Evolutionary conservation across 2,329 filamentous ascomycete species (phyloP).

Genomic region (Aspergillus alliaceus): DNA sequence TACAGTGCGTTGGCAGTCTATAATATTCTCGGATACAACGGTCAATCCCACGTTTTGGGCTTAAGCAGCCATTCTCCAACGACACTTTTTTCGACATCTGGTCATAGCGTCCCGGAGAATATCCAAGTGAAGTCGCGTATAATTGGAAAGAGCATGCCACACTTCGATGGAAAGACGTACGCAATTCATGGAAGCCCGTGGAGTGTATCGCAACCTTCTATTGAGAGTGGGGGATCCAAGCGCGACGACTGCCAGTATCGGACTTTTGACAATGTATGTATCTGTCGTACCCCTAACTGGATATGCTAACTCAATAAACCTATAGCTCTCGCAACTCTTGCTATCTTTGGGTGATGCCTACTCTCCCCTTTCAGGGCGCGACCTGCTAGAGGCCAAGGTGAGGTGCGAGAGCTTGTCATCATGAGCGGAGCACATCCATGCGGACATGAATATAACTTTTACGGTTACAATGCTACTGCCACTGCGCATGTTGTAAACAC

Average conservation of each 20-base stretch:
- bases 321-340: constrained; percentile 1
- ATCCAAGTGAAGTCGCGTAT: constrained; percentile 7
- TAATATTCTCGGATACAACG: constrained; percentile 7
- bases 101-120: neutral
- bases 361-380: constrained; percentile 1
- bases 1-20: constrained; percentile 3
- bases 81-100: constrained; percentile 5
- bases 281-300: too few relatives aligned
- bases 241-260: constrained; percentile 9
- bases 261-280: too few relatives aligned
- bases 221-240: neutral
- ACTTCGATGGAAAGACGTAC: neutral
- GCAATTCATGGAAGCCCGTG: constrained; percentile 1
- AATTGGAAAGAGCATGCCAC: neutral
- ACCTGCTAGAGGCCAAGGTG: constrained; percentile 3
- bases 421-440: constrained; percentile 8
- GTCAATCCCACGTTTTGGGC: neutral
- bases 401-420: constrained; percentile 7
- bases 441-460: constrained; percentile 8
- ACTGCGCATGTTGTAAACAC: constrained; percentile 1
- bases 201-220: constrained; percentile 1
- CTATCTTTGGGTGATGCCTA: neutral
- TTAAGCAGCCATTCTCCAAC: neutral
- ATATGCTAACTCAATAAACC: neutral
- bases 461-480: neutral